phyloP scores from a whole-genome alignment of 2,329 filamentous ascomycete species.

The Rhynchosporium agropyri region DNA sequence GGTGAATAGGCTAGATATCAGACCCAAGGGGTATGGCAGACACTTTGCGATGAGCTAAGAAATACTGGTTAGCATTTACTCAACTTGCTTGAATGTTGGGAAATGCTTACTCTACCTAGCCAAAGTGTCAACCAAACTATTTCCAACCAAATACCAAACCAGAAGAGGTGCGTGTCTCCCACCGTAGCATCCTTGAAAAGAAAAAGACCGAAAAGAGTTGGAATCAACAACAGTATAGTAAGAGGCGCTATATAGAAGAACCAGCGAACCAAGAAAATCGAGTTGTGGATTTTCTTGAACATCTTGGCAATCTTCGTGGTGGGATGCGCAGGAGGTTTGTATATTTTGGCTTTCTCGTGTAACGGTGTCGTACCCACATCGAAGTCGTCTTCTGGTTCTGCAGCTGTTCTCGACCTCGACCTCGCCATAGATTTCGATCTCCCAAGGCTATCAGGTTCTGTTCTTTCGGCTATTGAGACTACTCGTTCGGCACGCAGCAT shows the following conservation, averaged over 20 bases:
- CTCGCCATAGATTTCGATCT: constrained; percentile 45
- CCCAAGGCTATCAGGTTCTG: constrained; percentile 40
- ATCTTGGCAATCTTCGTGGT: constrained; percentile 63
- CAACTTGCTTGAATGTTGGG: not conserved
- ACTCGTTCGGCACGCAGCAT: constrained; percentile 67
- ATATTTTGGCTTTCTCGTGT: constrained; percentile 66
- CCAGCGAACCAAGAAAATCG: constrained; percentile 68
- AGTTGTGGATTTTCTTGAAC: constrained; percentile 66
- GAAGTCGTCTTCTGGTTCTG: constrained; percentile 62
- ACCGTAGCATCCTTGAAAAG: constrained; percentile 61
- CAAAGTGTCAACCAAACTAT: constrained; percentile 91
- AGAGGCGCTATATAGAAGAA: constrained; percentile 71
- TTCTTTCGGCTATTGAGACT: constrained; percentile 42
- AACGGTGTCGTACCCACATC: constrained; percentile 61
- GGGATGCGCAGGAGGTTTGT: constrained; percentile 65
- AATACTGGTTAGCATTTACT: constrained; percentile 21
- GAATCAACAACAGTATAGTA: constrained; percentile 65
- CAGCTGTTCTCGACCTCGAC: constrained; percentile 52
- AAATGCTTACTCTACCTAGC: constrained; percentile 61
- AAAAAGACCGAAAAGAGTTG: constrained; percentile 65
- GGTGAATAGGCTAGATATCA: constrained; percentile 72
- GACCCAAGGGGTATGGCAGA: constrained; percentile 62
- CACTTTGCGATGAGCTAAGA: constrained; percentile 62
- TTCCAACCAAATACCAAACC: constrained; percentile 96
- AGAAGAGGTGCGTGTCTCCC: constrained; percentile 77